Evolutionary conservation across 225 moss, liverwort and hornwort genomes (phyloP).

Genomic region (Straminergon stramineum): DNA sequence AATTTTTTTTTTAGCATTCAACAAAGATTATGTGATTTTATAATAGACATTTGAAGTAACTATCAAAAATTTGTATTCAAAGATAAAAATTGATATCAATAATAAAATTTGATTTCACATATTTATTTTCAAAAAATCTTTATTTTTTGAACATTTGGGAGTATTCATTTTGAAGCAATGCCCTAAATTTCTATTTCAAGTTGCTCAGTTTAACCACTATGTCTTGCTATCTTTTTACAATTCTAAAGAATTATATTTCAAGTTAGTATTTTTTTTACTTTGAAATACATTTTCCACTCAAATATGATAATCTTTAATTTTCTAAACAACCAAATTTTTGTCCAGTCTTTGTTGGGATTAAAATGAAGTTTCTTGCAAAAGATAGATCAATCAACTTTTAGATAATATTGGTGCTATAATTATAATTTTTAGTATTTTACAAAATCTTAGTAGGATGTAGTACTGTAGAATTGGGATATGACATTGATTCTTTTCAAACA

Average conservation of each 20-base stretch:
- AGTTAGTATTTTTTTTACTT: background rate
- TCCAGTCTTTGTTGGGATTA: too few relatives aligned
- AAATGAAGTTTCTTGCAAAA: background rate
- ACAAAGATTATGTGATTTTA: background rate
- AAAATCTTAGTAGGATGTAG: accelerated
- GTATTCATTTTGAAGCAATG: background rate
- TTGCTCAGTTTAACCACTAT: background rate
- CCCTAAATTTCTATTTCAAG: too few relatives aligned
- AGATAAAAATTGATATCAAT: background rate
- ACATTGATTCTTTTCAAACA: background rate
- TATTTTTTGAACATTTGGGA: background rate
- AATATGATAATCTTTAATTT: background rate
- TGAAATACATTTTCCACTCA: background rate
- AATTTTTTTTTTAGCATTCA: too few relatives aligned
- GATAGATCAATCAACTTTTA: accelerated
- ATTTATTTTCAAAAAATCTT: background rate
- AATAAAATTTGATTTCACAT: background rate
- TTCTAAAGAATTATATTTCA: background rate
- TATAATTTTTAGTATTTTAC: background rate
- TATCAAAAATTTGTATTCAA: background rate
- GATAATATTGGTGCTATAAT: accelerated
- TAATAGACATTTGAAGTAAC: background rate
- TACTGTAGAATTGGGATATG: too few relatives aligned
- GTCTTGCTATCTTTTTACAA: background rate
- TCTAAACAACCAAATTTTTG: accelerated